Percentiles rank a stretch among this genome's conserved stretches.
Conservation (phyloP, 768 basidiomycete species). For the Gloeopeniophorella convolvens region DNA sequence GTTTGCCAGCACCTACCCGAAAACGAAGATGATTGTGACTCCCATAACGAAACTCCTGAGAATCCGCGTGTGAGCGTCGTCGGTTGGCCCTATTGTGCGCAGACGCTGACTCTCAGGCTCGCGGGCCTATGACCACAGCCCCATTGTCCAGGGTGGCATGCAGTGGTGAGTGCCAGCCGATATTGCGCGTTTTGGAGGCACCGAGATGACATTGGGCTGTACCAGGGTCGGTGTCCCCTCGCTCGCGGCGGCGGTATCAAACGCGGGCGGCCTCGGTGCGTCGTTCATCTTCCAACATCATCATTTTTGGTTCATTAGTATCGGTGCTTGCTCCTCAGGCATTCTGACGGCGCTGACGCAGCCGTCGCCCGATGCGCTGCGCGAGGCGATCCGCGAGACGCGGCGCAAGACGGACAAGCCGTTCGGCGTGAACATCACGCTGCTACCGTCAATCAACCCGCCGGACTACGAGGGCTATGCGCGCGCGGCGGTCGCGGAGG, state of each 20-base stretch:
- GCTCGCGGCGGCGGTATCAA: constrained; percentile 71
- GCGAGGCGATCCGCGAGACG: constrained; percentile 75
- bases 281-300: constrained; percentile 4
- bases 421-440: constrained; percentile 81
- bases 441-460: constrained; percentile 85
- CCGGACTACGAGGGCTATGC: constrained; percentile 88
- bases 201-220: constrained; percentile 5
- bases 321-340: constrained; percentile 46
- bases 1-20: too few relatives aligned
- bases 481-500: constrained; percentile 76
- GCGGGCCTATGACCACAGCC: constrained; percentile 36
- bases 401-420: constrained; percentile 60
- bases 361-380: constrained; percentile 75
- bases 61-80: constrained; percentile 53
- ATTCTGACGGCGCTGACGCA: constrained; percentile 86
- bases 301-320: background rate
- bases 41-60: constrained; percentile 56
- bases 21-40: constrained; percentile 41
- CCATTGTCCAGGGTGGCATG: constrained; percentile 85
- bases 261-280: constrained; percentile 75
- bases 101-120: background rate
- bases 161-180: constrained; percentile 54
- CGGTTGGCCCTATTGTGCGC: background rate
- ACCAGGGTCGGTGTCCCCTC: constrained; percentile 72
- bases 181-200: background rate